Evolutionary conservation across 768 basidiomycete genomes (phyloP).

Genomic region (Hydnomerulius pinastri): DNA sequence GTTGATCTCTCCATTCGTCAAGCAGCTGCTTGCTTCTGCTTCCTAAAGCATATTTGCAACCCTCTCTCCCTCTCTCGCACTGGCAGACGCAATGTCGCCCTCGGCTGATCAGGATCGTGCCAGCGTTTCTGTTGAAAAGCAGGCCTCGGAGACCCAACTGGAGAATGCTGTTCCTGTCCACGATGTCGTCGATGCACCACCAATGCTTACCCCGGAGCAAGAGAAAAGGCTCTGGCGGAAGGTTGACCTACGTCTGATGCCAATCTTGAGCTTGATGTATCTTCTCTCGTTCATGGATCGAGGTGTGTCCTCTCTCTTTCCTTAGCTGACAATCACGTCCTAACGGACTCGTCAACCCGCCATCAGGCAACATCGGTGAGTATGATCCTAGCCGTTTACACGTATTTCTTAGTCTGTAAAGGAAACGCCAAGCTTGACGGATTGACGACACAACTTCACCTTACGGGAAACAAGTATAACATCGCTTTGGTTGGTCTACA

Average conservation of each 20-base stretch:
- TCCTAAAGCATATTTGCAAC: no score
- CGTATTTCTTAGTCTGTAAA: background rate
- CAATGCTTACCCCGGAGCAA: constrained; percentile 32
- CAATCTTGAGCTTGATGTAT: constrained; percentile 61
- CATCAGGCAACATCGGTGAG: constrained; percentile 58
- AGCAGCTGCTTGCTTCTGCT: no score
- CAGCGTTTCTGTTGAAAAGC: background rate
- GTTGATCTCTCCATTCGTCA: no score
- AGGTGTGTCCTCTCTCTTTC: constrained; percentile 35
- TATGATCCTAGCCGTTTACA: background rate
- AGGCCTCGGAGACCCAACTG: background rate
- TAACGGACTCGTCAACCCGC: background rate
- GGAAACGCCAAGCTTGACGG: constrained; percentile 73
- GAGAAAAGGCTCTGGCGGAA: constrained; percentile 59
- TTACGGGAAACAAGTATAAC: constrained; percentile 63
- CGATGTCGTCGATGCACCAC: no score
- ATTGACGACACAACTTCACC: constrained; percentile 51
- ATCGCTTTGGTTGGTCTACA: constrained; percentile 56
- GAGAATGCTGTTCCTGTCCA: background rate
- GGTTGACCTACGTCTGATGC: constrained; percentile 58
- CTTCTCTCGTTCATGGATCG: constrained; percentile 66
- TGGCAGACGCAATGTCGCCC: no score
- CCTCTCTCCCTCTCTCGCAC: no score
- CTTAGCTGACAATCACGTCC: background rate
- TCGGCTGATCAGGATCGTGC: no score